Evolutionary conservation across 108 stramenopile species (phyloP).

Genomic region (Skeletonema potamos): DNA sequence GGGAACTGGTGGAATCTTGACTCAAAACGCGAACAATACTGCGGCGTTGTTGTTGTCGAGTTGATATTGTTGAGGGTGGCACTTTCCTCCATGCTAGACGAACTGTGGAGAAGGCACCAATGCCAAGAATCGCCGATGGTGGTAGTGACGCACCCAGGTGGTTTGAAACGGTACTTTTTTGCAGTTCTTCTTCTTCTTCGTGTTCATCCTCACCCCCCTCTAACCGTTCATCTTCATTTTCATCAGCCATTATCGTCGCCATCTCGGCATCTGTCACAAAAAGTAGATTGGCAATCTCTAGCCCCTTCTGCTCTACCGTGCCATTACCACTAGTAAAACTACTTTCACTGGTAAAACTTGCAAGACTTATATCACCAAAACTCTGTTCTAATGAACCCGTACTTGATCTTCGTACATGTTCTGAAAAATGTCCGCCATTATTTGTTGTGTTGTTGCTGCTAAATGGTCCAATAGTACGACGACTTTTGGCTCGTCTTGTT

Average conservation of each 20-base stretch:
- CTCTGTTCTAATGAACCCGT: background rate
- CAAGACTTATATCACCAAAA: conserved; percentile 5
- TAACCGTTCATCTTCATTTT: background rate
- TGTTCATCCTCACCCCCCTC: background rate
- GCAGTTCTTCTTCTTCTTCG: background rate
- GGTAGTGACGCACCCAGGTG: conserved; percentile 5
- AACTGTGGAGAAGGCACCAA: conserved; percentile 18
- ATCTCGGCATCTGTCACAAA: conserved; percentile 42
- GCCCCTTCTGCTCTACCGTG: background rate
- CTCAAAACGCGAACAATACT: conserved; percentile 26
- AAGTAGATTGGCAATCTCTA: conserved; percentile 28
- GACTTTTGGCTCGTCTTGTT: background rate
- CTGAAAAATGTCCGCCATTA: too few species aligned
- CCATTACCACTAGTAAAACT: conserved; percentile 27
- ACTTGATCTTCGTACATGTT: background rate
- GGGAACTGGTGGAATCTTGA: conserved; percentile 1
- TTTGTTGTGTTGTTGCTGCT: background rate
- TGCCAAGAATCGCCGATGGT: conserved; percentile 19
- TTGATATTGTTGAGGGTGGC: background rate
- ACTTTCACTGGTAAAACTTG: conserved; percentile 16
- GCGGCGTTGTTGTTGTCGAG: conserved; percentile 16
- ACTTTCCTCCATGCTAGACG: conserved; percentile 19
- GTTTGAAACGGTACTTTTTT: background rate
- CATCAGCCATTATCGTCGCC: conserved; percentile 29
- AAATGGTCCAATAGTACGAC: background rate